A percentile compares a stretch with the other conserved stretches of the same genome.
phyloP scores from a whole-genome alignment of 495 filamentous ascomycete genomes.

The Rhypophila decipiens region DNA sequence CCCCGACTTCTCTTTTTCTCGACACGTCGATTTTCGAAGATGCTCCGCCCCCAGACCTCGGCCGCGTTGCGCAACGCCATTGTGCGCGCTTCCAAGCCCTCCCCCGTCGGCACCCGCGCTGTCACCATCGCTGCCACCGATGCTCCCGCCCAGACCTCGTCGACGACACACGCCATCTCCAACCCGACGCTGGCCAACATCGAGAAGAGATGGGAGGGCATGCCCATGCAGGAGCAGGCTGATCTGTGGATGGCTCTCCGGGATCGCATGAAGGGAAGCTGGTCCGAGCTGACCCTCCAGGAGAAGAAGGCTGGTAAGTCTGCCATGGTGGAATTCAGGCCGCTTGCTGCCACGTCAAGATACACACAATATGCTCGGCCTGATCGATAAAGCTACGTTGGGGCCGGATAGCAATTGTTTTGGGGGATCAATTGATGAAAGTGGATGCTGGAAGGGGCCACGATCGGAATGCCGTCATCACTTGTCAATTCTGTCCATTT shows the following conservation, averaged over 20 bases:
- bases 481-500: neutral
- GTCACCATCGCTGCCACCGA: neutral
- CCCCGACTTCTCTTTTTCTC: too few relatives aligned
- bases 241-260: conserved; percentile 96
- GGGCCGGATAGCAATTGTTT: too few relatives aligned
- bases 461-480: conserved; percentile 7
- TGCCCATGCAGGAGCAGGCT: conserved; percentile 97
- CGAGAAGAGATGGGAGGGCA: conserved; percentile 97
- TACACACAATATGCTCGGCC: too few relatives aligned
- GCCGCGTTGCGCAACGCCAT: conserved; percentile 35
- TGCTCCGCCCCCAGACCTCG: conserved; percentile 35
- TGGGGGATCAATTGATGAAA: neutral
- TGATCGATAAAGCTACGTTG: too few relatives aligned
- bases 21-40: conserved; percentile 22
- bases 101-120: conserved; percentile 37
- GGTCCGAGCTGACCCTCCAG: conserved; percentile 86
- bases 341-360: too few relatives aligned
- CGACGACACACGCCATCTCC: conserved; percentile 94
- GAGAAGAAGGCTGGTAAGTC: conserved; percentile 98
- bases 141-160: too few relatives aligned
- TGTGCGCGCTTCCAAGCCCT: conserved; percentile 32
- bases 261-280: conserved; percentile 96
- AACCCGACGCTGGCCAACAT: conserved; percentile 97
- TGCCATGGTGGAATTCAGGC: too few relatives aligned
- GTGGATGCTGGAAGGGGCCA: neutral